Evolutionary conservation across 441 rosid species (phyloP), one percentile per base, ranked within the genome.

Genomic region (Syzygium syzygioides): DNA sequence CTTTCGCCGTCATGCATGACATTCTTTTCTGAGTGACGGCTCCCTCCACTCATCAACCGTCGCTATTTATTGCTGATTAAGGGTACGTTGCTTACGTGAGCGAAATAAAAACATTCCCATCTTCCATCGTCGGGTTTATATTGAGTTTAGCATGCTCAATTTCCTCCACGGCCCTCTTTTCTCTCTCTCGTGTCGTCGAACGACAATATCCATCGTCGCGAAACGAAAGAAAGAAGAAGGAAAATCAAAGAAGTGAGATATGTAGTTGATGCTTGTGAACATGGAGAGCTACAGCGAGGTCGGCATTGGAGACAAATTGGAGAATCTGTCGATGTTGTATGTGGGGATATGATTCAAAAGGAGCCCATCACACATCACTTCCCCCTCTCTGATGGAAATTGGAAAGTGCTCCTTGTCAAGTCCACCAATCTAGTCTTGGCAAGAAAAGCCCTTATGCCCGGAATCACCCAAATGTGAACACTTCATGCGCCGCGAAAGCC

Each of bases 361-460:
- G 83, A 76, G n/a, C 52, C 5, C 54, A 30, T 20, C 50, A 64
- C 41, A 23, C 30, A 37, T 57, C 71, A 32, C 52, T 86, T 41
- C 66, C 66, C 64, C 55, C 66, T 30, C 55, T 28, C 68, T 8
- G 37, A 86, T 62, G 17, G 54, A 28, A 28, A 20, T 23, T 28
- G 34, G 45, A 71, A 59, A 52, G 88, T 86, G 85, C 86, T 87
- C 50, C 86, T 54, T 55, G 80, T 89, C 88, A 59, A 87, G 62
- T 50, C 79, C 80, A 76, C 30, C 68, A 23, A 87, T 86, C 84
- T 56, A 66, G 55, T 41, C 79, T 6, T 12, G 87, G 59, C 8
- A 41, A 56, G 55, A 54, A 88, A 89, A 90, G 89, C 92, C 88
- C n/a, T 76, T 85, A 45, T 89, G 89, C 88, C 57, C 83, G 87